Conservation (phyloP, 208 protist genomes). For the Trypanosoma theileri region DNA sequence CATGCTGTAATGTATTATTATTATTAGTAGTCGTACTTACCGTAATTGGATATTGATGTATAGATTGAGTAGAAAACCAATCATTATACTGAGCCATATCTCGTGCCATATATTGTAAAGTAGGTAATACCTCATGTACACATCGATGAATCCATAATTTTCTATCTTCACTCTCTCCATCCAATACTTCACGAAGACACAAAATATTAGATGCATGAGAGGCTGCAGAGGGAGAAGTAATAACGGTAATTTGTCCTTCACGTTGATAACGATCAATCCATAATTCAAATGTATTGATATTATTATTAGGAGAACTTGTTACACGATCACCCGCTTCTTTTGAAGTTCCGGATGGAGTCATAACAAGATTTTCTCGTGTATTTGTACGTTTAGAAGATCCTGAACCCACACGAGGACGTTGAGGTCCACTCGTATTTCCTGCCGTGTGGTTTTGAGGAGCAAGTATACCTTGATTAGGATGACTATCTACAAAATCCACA, state of each 20-base stretch:
- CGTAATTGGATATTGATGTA: slow-evolving; percentile 4
- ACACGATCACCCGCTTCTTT: not conserved
- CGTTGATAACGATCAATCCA: slow-evolving; percentile 17
- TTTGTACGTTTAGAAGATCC: not conserved
- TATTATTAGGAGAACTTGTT: not conserved
- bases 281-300: slow-evolving; percentile 4
- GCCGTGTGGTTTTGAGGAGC: too few relatives aligned
- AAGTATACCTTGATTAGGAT: not conserved
- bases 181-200: slow-evolving; percentile 22
- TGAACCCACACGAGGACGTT: not conserved
- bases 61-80: slow-evolving; percentile 11
- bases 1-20: not conserved
- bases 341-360: not conserved
- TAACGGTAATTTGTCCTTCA: not conserved
- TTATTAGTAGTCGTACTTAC: too few relatives aligned
- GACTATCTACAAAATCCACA: slow-evolving; percentile 24
- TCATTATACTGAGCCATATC: slow-evolving; percentile 18
- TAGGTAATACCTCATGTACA: slow-evolving; percentile 19
- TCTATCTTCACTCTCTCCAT: slow-evolving; percentile 16
- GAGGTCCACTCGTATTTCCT: not conserved
- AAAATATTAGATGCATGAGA: not conserved
- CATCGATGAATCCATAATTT: slow-evolving; percentile 15
- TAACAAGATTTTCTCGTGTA: not conserved
- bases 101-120: slow-evolving; percentile 8
- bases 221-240: not conserved